Conservation (phyloP, 768 basidiomycete species). For the Suillus subaureus region DNA sequence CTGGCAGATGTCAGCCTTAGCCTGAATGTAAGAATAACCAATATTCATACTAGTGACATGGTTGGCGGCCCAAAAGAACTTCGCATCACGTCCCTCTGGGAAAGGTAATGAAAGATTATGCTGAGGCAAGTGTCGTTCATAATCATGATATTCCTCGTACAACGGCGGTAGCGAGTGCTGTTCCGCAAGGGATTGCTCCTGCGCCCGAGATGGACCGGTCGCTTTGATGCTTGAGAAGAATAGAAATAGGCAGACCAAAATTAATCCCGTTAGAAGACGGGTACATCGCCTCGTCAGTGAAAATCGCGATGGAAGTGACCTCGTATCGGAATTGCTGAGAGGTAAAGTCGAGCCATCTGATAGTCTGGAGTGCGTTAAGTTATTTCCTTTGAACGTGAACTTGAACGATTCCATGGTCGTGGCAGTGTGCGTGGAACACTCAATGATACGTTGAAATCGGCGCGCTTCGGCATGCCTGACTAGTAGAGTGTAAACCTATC, state of each 20-base stretch:
- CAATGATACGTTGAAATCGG: background rate
- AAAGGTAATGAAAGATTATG: slow-evolving; percentile 41
- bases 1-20: slow-evolving; percentile 27
- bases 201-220: background rate
- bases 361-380: slow-evolving; percentile 12
- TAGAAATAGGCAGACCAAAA: background rate
- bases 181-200: background rate
- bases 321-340: slow-evolving; percentile 15
- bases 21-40: background rate
- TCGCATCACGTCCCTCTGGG: slow-evolving; percentile 42
- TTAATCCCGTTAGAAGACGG: slow-evolving; percentile 3
- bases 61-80: slow-evolving; percentile 52
- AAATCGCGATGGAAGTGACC: background rate
- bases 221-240: background rate
- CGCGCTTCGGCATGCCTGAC: background rate
- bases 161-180: slow-evolving; percentile 42
- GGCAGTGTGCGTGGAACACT: background rate
- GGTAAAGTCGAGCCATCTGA: slow-evolving; percentile 19
- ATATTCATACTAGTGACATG: slow-evolving; percentile 42
- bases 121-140: slow-evolving; percentile 49
- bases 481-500: too few species aligned
- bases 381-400: slow-evolving; percentile 2
- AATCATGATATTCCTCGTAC: slow-evolving; percentile 44
- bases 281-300: slow-evolving; percentile 13
- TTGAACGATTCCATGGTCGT: slow-evolving; percentile 13